Conservation (phyloP, 2,329 filamentous ascomycete genomes). For the Aspergillus quadrilineatus region DNA sequence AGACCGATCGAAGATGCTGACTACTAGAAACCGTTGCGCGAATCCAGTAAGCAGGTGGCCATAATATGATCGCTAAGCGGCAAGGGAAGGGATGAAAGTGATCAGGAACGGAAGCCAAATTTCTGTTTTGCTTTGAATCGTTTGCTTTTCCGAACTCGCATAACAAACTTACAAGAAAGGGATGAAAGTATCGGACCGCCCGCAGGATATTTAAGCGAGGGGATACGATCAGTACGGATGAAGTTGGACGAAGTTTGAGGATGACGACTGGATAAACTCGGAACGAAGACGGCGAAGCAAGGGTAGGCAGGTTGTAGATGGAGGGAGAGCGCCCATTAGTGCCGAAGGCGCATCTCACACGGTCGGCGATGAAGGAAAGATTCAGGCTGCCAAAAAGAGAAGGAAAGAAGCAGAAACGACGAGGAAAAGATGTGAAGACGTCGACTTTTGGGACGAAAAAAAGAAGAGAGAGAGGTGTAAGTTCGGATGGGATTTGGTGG, state of each 20-base stretch:
- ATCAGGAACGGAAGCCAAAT: background rate
- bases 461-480: conserved; percentile 10
- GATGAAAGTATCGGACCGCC: background rate
- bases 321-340: conserved; percentile 23
- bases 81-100: conserved; percentile 13
- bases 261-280: conserved; percentile 23
- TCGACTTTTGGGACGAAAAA: conserved; percentile 1
- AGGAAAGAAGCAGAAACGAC: conserved; percentile 6
- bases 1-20: conserved; percentile 19
- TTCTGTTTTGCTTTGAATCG: conserved; percentile 3
- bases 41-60: conserved; percentile 22
- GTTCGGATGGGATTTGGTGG: conserved; percentile 12
- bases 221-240: conserved; percentile 15
- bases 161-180: conserved; percentile 11
- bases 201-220: conserved; percentile 1
- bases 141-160: background rate
- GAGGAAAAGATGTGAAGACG: background rate
- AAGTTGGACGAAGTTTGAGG: conserved; percentile 19
- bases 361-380: conserved; percentile 12
- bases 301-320: conserved; percentile 23
- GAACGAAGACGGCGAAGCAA: conserved; percentile 25
- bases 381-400: background rate
- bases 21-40: conserved; percentile 22
- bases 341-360: conserved; percentile 22
- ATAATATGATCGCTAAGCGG: conserved; percentile 9